Evolutionary conservation across 2,329 filamentous ascomycete genomes (phyloP).

Genomic region (Davidsoniella virescens): DNA sequence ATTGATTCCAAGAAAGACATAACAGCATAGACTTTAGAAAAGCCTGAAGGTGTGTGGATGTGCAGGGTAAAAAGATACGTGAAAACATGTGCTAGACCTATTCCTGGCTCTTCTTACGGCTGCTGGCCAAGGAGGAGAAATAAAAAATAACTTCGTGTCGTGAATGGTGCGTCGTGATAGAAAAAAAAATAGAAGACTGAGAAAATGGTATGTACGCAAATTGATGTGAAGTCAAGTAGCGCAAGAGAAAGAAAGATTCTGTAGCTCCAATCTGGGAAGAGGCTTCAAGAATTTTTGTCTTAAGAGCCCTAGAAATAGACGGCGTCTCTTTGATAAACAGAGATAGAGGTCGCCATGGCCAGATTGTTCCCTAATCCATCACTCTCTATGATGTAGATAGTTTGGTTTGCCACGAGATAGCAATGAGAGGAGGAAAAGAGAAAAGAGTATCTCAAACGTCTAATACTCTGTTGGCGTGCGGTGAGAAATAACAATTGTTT

Average conservation of each 20-base stretch:
- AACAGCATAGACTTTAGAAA: slow-evolving; percentile 1
- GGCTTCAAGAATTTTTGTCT: too few species aligned
- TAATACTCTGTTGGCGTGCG: background rate
- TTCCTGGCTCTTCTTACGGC: background rate
- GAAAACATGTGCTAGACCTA: background rate
- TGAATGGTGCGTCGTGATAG: too few species aligned
- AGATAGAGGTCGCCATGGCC: too few species aligned
- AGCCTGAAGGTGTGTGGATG: background rate
- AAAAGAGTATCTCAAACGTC: background rate
- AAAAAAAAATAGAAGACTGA: background rate
- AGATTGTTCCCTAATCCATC: too few species aligned
- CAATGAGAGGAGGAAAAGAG: slow-evolving; percentile 1
- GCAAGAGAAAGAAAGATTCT: too few species aligned
- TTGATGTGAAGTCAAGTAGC: too few species aligned
- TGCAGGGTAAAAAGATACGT: background rate
- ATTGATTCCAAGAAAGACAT: slow-evolving; percentile 1
- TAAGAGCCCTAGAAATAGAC: too few species aligned
- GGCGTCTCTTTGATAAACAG: too few species aligned
- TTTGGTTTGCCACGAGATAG: background rate
- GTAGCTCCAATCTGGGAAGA: too few species aligned
- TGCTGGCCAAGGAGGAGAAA: background rate
- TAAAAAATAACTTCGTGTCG: background rate
- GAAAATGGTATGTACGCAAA: background rate
- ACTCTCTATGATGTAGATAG: background rate
- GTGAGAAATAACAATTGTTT: too few species aligned